A percentile compares a stretch with the other conserved stretches of the same genome.
Evolutionary conservation across 306 rosid genomes (phyloP).

Genomic region (Abrus precatorius): DNA sequence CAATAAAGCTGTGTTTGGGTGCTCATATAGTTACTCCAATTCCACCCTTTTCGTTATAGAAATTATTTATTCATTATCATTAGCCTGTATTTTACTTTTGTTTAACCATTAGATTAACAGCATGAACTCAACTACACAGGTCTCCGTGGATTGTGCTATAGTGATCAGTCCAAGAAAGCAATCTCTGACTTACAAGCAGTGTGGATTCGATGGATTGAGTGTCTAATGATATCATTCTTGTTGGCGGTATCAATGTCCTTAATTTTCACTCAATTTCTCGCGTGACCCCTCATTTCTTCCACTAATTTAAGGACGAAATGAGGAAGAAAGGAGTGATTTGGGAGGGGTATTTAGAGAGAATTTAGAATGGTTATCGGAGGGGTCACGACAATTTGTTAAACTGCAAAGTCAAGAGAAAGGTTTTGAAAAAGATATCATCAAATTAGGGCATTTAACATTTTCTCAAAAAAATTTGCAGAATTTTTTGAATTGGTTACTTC

Average conservation of each 20-base stretch:
- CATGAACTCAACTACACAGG: conserved; percentile 65
- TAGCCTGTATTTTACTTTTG: not conserved
- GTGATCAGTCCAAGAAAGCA: conserved; percentile 97
- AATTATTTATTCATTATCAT: not conserved
- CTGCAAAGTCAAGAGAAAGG: conserved; percentile 42
- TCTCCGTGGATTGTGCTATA: conserved; percentile 93
- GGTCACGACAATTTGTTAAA: conserved; percentile 38
- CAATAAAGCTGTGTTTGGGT: conserved; percentile 20
- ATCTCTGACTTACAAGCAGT: conserved; percentile 84
- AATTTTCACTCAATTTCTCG: conserved; percentile 22
- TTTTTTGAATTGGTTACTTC: conserved; percentile 46
- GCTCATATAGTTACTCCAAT: conserved; percentile 10
- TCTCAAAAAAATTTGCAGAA: conserved; percentile 39
- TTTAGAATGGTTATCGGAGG: conserved; percentile 40
- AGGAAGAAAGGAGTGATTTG: conserved; percentile 19
- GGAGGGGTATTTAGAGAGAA: conserved; percentile 9
- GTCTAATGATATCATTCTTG: conserved; percentile 56
- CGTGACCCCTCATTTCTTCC: conserved; percentile 49
- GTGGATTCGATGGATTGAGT: conserved; percentile 93
- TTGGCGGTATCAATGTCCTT: conserved; percentile 37
- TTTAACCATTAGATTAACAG: conserved; percentile 24
- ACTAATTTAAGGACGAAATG: conserved; percentile 44
- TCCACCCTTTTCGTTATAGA: not conserved
- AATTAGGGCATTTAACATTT: conserved; percentile 5
- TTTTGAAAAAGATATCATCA: conserved; percentile 35